These are phyloP conservation scores for Hygrocybe coccinea DNA, from an alignment of 768 basidiomycete genomes.

Conservation along the genomic window DNA sequence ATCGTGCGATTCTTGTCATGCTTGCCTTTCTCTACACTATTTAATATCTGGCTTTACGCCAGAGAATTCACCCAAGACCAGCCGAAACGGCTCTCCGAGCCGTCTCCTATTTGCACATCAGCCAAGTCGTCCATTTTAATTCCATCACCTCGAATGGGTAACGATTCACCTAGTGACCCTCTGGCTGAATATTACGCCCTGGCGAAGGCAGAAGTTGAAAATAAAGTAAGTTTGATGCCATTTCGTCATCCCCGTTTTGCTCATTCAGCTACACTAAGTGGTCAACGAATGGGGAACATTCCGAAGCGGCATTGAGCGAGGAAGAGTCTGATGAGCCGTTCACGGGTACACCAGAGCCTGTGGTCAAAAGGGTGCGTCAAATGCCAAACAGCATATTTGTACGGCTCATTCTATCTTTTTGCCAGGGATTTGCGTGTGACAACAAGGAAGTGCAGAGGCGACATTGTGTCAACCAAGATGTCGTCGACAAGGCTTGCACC, in stretches of 20 bases:
- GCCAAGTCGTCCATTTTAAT: neutral
- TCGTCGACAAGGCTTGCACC: conserved; percentile 62
- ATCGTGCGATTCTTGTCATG: conserved; percentile 35
- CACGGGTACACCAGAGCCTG: conserved; percentile 15
- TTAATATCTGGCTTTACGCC: neutral
- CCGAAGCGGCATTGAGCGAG: conserved; percentile 13
- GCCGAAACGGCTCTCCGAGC: neutral
- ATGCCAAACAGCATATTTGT: too few relatives aligned
- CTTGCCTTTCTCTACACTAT: conserved; percentile 9
- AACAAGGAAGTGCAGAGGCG: conserved; percentile 32
- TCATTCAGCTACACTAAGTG: neutral
- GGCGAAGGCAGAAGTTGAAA: conserved; percentile 42
- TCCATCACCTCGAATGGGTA: conserved; percentile 1
- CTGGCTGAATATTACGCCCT: conserved; percentile 59
- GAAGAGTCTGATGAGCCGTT: conserved; percentile 19
- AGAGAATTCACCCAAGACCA: conserved; percentile 38
- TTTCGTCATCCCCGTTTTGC: neutral
- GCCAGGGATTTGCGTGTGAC: conserved; percentile 67
- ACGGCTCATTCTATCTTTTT: too few relatives aligned
- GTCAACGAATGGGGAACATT: neutral
- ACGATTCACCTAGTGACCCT: conserved; percentile 42
- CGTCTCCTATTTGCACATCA: neutral
- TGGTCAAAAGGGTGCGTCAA: conserved; percentile 26
- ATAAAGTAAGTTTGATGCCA: neutral
- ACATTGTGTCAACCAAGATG: conserved; percentile 60